These are phyloP conservation scores for Hypoxylon sp. DNA, from an alignment of 2,329 filamentous ascomycete species.

Conservation along the genomic window DNA sequence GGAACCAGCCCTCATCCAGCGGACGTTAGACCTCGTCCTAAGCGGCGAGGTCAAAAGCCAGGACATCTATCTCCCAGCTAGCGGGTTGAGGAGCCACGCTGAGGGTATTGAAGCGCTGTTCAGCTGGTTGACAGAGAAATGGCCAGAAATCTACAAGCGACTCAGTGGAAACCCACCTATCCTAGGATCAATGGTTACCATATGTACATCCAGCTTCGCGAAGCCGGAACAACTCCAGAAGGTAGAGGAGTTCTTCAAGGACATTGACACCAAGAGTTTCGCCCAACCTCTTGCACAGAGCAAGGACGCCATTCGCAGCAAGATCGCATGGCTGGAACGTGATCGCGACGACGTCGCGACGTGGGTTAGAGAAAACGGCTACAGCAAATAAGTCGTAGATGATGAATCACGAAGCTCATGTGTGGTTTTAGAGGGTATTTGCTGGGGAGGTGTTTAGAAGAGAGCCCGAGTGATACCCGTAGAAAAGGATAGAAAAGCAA, in stretches of 20 bases:
- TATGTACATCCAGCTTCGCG: constrained; percentile 86
- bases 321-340: constrained; percentile 83
- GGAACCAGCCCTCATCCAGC: constrained; percentile 83
- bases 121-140: constrained; percentile 87
- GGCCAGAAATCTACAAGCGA: constrained; percentile 85
- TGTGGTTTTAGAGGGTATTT: constrained; percentile 25
- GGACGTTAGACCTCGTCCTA: constrained; percentile 81
- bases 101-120: constrained; percentile 86
- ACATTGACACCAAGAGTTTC: constrained; percentile 86
- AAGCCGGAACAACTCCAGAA: constrained; percentile 80
- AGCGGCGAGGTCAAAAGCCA: constrained; percentile 91
- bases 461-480: constrained; percentile 38
- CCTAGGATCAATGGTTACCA: constrained; percentile 85
- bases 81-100: constrained; percentile 81
- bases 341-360: constrained; percentile 82
- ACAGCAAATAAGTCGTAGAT: constrained; percentile 54
- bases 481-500: constrained; percentile 39
- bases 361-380: constrained; percentile 74
- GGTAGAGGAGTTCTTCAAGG: constrained; percentile 84
- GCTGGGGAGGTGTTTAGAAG: constrained; percentile 25
- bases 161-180: constrained; percentile 90
- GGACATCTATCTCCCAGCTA: constrained; percentile 91
- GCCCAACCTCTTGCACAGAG: constrained; percentile 92
- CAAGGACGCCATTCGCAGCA: constrained; percentile 85
- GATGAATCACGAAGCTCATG: constrained; percentile 18